These are phyloP conservation scores for Daldinia vernicosa DNA, from an alignment of 495 filamentous ascomycete species.

Conservation along the genomic window DNA sequence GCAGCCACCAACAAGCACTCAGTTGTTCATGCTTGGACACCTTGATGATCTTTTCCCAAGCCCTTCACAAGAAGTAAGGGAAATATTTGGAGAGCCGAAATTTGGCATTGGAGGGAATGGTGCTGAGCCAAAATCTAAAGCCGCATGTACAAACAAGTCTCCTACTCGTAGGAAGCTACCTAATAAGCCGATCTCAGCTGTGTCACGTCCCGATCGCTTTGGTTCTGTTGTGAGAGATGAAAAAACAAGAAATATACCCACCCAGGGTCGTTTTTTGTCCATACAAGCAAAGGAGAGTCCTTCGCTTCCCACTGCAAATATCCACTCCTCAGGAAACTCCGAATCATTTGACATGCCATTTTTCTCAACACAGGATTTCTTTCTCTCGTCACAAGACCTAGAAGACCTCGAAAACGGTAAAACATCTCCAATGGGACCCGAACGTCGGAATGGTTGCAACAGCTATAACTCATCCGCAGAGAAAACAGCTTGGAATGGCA, in stretches of 20 bases:
- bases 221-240: background rate
- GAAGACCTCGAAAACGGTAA: constrained; percentile 51
- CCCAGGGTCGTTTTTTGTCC: background rate
- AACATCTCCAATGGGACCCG: constrained; percentile 23
- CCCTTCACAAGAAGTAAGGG: constrained; percentile 56
- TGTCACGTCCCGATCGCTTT: background rate
- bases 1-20: constrained; percentile 50
- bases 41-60: constrained; percentile 60
- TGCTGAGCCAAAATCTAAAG: background rate
- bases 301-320: background rate
- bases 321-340: constrained; percentile 7
- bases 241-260: background rate
- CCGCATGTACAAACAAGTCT: background rate
- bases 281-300: background rate
- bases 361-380: constrained; percentile 57
- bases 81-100: constrained; percentile 51
- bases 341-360: constrained; percentile 43
- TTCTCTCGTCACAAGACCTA: constrained; percentile 58
- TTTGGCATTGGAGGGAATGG: background rate
- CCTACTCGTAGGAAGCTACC: background rate
- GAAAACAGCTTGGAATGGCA: constrained; percentile 16
- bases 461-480: constrained; percentile 21
- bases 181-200: background rate
- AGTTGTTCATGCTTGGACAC: constrained; percentile 55
- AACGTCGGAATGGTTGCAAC: background rate